Percentiles rank a stretch among this genome's conserved stretches.
Evolutionary conservation across 441 rosid genomes (phyloP).

Genomic region (Pelargonium citronellum): DNA sequence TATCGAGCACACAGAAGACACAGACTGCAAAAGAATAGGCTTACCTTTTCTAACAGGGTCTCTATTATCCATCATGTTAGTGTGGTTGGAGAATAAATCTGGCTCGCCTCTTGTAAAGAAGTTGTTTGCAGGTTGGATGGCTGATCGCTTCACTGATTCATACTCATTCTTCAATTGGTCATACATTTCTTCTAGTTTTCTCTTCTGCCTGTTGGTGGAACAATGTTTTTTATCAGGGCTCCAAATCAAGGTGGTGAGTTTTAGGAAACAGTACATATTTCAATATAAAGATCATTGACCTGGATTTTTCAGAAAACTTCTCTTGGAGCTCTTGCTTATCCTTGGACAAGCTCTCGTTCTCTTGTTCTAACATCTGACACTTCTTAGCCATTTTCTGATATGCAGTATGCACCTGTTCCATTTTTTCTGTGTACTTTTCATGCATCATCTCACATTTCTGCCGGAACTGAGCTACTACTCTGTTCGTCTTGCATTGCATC

Average conservation of each 20-base stretch:
- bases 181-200: conserved; percentile 96
- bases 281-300: conserved; percentile 32
- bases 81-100: conserved; percentile 60
- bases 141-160: conserved; percentile 68
- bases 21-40: conserved; percentile 17
- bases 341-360: conserved; percentile 70
- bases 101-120: conserved; percentile 65
- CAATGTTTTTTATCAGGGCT: conserved; percentile 15
- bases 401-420: conserved; percentile 82
- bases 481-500: conserved; percentile 89
- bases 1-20: neutral
- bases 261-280: neutral
- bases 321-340: conserved; percentile 95
- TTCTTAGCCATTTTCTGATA: conserved; percentile 80
- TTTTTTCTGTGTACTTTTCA: conserved; percentile 77
- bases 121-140: conserved; percentile 66
- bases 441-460: conserved; percentile 90
- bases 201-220: conserved; percentile 62
- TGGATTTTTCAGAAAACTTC: conserved; percentile 83
- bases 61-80: conserved; percentile 59
- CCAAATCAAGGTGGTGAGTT: conserved; percentile 11
- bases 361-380: conserved; percentile 89
- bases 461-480: conserved; percentile 66
- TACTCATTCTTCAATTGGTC: conserved; percentile 78
- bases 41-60: conserved; percentile 68